phyloP scores from a whole-genome alignment of 208 protist genomes.

The Leishmania braziliensis region DNA sequence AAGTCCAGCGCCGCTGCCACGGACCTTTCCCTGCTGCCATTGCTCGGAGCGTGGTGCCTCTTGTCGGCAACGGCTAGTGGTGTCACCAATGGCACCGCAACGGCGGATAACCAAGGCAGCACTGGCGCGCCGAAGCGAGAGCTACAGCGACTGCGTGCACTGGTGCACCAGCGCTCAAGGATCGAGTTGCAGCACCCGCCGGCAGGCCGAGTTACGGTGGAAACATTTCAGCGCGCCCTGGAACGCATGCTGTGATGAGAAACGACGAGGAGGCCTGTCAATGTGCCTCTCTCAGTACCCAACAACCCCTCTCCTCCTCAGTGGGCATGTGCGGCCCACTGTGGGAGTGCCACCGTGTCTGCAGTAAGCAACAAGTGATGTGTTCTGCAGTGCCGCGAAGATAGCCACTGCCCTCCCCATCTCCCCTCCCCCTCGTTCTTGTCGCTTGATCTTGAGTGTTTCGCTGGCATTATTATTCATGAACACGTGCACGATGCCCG shows the following conservation, averaged over 20 bases:
- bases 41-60: constrained; percentile 52
- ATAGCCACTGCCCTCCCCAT: not conserved
- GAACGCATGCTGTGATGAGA: constrained; percentile 21
- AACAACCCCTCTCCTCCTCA: not conserved
- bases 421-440: not conserved
- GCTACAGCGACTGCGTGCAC: constrained; percentile 12
- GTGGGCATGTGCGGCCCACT: not conserved
- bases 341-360: not conserved
- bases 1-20: not conserved
- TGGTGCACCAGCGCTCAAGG: constrained; percentile 18
- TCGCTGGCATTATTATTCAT: not conserved
- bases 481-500: not conserved
- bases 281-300: not conserved
- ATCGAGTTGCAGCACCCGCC: constrained; percentile 19
- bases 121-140: not conserved
- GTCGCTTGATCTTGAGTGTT: not conserved
- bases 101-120: not conserved
- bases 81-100: not conserved
- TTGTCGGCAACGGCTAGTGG: constrained; percentile 11
- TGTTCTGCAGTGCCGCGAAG: not conserved
- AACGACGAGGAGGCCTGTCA: not conserved
- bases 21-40: constrained; percentile 42
- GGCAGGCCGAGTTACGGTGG: constrained; percentile 23
- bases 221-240: constrained; percentile 38
- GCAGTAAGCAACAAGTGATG: not conserved